These are phyloP conservation scores for Beauveria rudraprayagi DNA, from an alignment of 2,329 filamentous ascomycete genomes.

Conservation along the genomic window DNA sequence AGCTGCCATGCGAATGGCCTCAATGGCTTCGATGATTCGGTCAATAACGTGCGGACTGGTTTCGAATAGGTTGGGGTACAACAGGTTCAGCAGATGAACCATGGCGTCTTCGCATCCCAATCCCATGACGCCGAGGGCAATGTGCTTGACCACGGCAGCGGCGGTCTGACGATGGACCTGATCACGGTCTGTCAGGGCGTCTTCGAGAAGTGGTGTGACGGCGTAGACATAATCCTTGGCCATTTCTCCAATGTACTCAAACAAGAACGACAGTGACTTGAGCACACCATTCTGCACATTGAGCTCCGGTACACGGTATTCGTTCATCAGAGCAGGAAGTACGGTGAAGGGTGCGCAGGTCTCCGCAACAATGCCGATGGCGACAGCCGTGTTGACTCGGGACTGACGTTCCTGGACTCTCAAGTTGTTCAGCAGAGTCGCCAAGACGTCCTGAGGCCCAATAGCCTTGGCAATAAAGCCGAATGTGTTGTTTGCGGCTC, in stretches of 20 bases:
- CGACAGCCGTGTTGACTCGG: conserved; percentile 95
- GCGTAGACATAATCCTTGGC: conserved; percentile 99
- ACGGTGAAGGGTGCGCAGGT: conserved; percentile 98
- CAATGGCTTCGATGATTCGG: conserved; percentile 93
- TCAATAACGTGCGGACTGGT: conserved; percentile 98
- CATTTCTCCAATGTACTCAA: conserved; percentile 99
- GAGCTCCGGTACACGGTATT: conserved; percentile 94
- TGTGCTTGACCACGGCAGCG: conserved; percentile 93
- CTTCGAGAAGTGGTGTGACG: conserved; percentile 88
- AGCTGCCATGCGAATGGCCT: conserved; percentile 88
- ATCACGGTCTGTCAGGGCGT: conserved; percentile 94
- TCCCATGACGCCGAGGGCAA: conserved; percentile 93
- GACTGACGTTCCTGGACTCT: conserved; percentile 96
- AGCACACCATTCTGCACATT: conserved; percentile 98
- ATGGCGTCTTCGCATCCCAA: conserved; percentile 97
- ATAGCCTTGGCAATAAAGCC: conserved; percentile 99
- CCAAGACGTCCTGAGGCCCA: conserved; percentile 91
- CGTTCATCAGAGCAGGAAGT: conserved; percentile 97
- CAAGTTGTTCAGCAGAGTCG: conserved; percentile 91
- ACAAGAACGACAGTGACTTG: conserved; percentile 93
- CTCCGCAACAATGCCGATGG: conserved; percentile 96
- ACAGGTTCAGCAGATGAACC: conserved; percentile 91
- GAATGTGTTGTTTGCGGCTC: conserved; percentile 98
- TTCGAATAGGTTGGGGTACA: conserved; percentile 96
- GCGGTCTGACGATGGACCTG: conserved; percentile 97